phyloP scores from a whole-genome alignment of 1,284 basidiomycete species.

The Porodaedalea pini region DNA sequence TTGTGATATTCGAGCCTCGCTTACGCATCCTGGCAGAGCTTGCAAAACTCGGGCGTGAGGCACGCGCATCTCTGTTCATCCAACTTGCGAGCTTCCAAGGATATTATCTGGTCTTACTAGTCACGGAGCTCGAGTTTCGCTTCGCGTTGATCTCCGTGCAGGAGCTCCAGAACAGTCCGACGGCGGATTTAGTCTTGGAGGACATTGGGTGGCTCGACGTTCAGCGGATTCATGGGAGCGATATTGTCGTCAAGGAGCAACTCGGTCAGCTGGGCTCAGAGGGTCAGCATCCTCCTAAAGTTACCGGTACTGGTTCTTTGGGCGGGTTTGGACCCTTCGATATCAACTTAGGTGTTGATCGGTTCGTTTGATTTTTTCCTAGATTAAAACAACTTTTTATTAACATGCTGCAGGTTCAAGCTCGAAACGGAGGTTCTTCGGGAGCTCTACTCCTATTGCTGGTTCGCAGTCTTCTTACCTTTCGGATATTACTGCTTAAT shows the following conservation, averaged over 20 bases:
- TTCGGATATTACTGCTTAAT: background rate
- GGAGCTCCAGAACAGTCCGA: conserved; percentile 48
- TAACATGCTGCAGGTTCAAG: conserved; percentile 48
- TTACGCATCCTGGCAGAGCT: conserved; percentile 44
- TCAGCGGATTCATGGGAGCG: conserved; percentile 50
- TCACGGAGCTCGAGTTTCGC: conserved; percentile 70
- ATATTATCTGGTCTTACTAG: conserved; percentile 74
- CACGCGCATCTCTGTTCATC: conserved; percentile 61
- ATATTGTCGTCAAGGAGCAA: conserved; percentile 30
- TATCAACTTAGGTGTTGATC: conserved; percentile 8
- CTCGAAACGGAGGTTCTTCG: conserved; percentile 66
- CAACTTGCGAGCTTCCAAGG: conserved; percentile 64
- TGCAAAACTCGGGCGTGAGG: conserved; percentile 55
- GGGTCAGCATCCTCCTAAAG: conserved; percentile 15
- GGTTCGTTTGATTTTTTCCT: conserved; percentile 1
- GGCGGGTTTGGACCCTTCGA: conserved; percentile 2
- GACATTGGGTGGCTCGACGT: conserved; percentile 79
- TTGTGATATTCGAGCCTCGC: no score
- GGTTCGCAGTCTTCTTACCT: conserved; percentile 41
- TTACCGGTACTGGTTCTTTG: background rate
- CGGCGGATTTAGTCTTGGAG: conserved; percentile 57
- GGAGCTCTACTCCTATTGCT: conserved; percentile 77
- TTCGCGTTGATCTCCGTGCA: conserved; percentile 71
- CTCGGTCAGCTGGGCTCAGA: conserved; percentile 33
- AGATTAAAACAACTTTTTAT: no score